Evolutionary conservation across 768 basidiomycete genomes (phyloP), one percentile per base, ranked within the genome.

Genomic region (Omphalotus guepiniiformis): DNA sequence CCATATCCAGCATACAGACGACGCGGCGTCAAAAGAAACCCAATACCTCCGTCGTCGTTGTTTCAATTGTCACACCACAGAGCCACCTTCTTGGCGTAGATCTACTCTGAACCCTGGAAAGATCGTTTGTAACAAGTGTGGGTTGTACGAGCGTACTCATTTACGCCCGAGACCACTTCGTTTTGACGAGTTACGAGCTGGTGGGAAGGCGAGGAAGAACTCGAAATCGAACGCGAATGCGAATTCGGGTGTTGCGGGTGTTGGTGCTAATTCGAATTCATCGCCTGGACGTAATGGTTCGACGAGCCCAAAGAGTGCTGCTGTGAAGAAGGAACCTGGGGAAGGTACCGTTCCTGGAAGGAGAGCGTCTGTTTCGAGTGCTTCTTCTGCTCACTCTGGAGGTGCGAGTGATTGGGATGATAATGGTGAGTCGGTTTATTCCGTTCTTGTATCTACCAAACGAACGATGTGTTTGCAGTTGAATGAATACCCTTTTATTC

Each of bases 91-190:
- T 21, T 93, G 90, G 90, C 83, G 90, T 45, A 80, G 90, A 37
- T 85, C 82, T 25, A 92, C 90, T 4, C 83, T 93, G 59, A 89
- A 90, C 64, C 88, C 87, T 0, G 90, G 90, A 54, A 93, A 93
- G 68, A 93, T 93, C 59, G 90, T 93, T 37, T 93, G 90, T 77
- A 93, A 93, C 76, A 93, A 93, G 72, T 93, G 90, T 54, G 90
- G 90, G 8, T 75, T 93, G 30, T 93, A 93, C 59, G 90, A 93
- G 65, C 87, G 90, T 59, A 93, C 90, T 11, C 90, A 93, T 55
- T 66, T 92, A 47, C 79, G 90, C 19, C 80, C 89, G 4, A 76
- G 90, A 11, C 90, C 90, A 6, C 73, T 91, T 15, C 83, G 89
- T 45, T 92, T 93, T 53, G 90, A 92, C 63, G 90, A 92, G 64